phyloP scores from a whole-genome alignment of 1,139 yeast species.

The Eremothecium cymbalariae region DNA sequence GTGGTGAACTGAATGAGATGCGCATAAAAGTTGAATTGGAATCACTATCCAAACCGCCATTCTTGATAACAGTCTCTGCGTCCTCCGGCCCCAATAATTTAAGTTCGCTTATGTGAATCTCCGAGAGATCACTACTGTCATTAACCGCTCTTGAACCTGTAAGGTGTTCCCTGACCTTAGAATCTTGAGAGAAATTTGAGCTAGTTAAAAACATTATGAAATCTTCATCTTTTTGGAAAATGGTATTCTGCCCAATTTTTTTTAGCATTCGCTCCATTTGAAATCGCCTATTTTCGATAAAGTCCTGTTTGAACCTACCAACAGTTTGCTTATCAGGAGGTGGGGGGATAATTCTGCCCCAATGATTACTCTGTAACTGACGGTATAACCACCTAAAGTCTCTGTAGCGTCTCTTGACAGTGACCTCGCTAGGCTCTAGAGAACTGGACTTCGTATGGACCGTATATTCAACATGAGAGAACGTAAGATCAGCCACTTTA shows the following conservation, averaged over 20 bases:
- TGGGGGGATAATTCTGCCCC: constrained; percentile 89
- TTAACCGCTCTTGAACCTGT: constrained; percentile 47
- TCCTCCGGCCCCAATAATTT: constrained; percentile 29
- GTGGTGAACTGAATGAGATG: constrained; percentile 33
- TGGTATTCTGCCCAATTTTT: constrained; percentile 51
- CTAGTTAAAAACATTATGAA: constrained; percentile 71
- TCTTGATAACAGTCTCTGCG: constrained; percentile 24
- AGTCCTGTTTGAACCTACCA: constrained; percentile 80
- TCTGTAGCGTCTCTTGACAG: constrained; percentile 68
- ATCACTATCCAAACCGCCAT: constrained; percentile 30
- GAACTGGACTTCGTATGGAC: constrained; percentile 49
- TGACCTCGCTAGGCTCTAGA: constrained; percentile 34
- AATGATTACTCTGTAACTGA: constrained; percentile 77
- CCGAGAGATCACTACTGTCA: constrained; percentile 39
- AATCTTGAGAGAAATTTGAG: constrained; percentile 57
- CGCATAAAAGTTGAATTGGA: constrained; percentile 25
- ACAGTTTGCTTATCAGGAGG: constrained; percentile 95
- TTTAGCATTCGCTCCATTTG: constrained; percentile 84
- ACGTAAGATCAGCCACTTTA: constrained; percentile 83
- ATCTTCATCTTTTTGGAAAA: constrained; percentile 62
- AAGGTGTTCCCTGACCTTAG: constrained; percentile 53
- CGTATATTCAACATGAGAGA: constrained; percentile 82
- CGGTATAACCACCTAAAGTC: constrained; percentile 87
- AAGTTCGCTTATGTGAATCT: constrained; percentile 32
- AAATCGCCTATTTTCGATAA: constrained; percentile 75